phyloP scores from a whole-genome alignment of 768 basidiomycete genomes.

The Trametes villosa region DNA sequence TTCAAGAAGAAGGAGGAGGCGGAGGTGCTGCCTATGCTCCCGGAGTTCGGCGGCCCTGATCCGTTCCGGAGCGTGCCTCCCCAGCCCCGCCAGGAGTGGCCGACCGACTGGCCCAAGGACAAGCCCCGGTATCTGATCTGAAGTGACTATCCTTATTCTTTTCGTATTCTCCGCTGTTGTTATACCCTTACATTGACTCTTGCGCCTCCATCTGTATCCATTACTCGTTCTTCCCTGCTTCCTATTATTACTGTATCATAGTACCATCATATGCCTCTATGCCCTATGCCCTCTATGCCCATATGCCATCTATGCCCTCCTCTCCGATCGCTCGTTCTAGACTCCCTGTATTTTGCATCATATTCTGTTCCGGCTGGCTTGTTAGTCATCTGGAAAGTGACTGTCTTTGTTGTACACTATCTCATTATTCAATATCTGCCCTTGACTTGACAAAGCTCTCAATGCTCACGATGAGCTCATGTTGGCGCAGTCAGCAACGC shows the following conservation, averaged over 20 bases:
- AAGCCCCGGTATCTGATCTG: not conserved
- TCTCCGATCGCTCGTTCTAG: not conserved
- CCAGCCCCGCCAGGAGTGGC: not conserved
- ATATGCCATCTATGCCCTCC: conserved; percentile 2
- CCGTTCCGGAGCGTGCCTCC: not conserved
- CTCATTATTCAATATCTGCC: too few relatives aligned
- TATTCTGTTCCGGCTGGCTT: too few relatives aligned
- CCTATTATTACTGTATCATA: not conserved
- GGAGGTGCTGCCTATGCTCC: not conserved
- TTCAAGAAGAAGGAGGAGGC: conserved; percentile 7
- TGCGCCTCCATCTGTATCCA: not conserved
- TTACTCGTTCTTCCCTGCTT: not conserved
- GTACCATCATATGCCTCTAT: not conserved
- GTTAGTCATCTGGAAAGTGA: too few relatives aligned
- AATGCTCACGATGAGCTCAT: not conserved
- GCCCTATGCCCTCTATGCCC: not conserved
- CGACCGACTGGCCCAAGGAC: not conserved
- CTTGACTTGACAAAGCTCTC: not conserved
- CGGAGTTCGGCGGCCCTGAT: not conserved
- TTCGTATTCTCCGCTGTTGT: not conserved
- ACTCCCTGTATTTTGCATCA: not conserved
- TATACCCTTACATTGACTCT: not conserved
- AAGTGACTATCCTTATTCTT: not conserved
- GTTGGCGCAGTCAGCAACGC: not conserved
- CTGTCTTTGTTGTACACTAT: not conserved